Base-by-base conservation (phyloP, 2,329 filamentous ascomycete species). In the Trichophyton rubrum region DNA sequence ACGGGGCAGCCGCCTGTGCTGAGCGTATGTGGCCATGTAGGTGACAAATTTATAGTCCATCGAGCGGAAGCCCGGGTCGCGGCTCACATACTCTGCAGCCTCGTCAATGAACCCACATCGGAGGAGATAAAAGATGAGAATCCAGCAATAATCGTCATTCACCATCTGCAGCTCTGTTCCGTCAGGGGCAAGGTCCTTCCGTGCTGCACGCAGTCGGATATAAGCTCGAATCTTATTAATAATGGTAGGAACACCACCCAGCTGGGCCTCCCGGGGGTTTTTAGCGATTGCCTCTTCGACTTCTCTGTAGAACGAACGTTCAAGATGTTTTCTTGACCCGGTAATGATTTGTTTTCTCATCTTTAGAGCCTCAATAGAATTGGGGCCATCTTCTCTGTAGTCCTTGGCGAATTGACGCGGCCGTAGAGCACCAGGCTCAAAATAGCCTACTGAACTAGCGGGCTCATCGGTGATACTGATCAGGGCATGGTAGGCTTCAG, bases 171-270 rank as follows among this genome's bases (percentile, higher is more conserved):
- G 79, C 65, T 92, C 85, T 3, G 86, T 83, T 63, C 87, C 89
- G 69, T 95, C 89, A 1, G 87, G 85, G 1, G 88, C 88, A 49
- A 97, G 81, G 69, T 95, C 90, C 73, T 91, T 95, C 62, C 90
- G 84, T 1, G 83, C 81, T 47, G 86, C 83, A 63, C 89, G 85
- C 61, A 96, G 80, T 56, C 91, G 85, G 66, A 99, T 89, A 70
- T 92, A 99, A 6, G 90, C 93, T 69, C 89, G 89, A 69, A 96
- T 87, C 75, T 95, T 95, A 78, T 89, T 95, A 65, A 91, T 82
- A 22, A 90, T 83, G 60, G 91, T 90, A 0, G 93, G 93, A 45
- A 90, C 83, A 65, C 93, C 93, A 62, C 93, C 93, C 47, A 96
- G 82, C 69, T 89, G 89, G 33, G 93, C 92, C 70, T 96, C 91